Conservation (phyloP, 495 filamentous ascomycete species). For the Oidiodendron maius region DNA sequence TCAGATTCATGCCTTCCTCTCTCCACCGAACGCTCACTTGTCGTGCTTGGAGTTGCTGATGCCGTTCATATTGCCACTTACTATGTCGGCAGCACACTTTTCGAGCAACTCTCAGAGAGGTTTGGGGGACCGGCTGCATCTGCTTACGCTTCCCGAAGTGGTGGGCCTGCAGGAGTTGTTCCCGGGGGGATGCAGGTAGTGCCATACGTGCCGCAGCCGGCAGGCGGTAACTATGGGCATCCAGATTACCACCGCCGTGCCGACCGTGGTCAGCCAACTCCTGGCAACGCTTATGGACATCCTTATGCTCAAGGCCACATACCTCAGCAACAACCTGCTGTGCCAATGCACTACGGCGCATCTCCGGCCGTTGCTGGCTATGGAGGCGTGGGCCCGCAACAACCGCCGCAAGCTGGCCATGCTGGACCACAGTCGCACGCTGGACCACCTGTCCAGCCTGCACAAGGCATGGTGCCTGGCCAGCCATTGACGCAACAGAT, state of each 20-base stretch:
- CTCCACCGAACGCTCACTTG: constrained; percentile 93
- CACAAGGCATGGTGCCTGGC: constrained; percentile 70
- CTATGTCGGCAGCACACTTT: constrained; percentile 92
- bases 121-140: constrained; percentile 95
- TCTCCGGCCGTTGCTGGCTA: constrained; percentile 61
- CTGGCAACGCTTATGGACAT: constrained; percentile 60
- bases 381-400: constrained; percentile 70
- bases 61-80: constrained; percentile 98
- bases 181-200: constrained; percentile 97
- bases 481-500: constrained; percentile 96
- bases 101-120: constrained; percentile 91
- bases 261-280: constrained; percentile 51
- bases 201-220: constrained; percentile 88
- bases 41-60: constrained; percentile 84
- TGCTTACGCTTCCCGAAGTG: constrained; percentile 91
- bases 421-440: constrained; percentile 46
- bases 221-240: constrained; percentile 85
- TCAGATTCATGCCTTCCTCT: constrained; percentile 90
- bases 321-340: constrained; percentile 56
- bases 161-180: constrained; percentile 84
- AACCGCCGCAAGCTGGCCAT: constrained; percentile 58
- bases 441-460: constrained; percentile 61
- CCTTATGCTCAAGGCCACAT: constrained; percentile 55
- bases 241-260: constrained; percentile 74
- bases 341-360: constrained; percentile 69